Percentiles rank a stretch among this genome's conserved stretches.
These are phyloP conservation scores for Dendrocalamus sinicus DNA, from an alignment of 176 grass and related monocot genomes.

Conservation along the genomic window DNA sequence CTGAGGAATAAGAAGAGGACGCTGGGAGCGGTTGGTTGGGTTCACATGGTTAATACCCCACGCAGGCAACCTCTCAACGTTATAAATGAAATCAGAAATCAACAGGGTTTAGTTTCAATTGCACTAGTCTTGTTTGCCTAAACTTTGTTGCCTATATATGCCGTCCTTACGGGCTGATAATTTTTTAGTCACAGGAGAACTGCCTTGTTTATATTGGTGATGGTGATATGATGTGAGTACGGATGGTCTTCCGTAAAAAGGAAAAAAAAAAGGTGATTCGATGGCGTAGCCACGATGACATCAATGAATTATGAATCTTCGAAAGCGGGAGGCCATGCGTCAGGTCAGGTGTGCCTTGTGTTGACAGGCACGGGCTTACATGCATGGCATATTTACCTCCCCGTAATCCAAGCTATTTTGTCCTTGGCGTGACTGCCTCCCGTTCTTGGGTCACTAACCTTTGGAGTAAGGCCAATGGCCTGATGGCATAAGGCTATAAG, in stretches of 20 bases:
- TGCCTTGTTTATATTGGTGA: background rate
- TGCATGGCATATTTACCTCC: background rate
- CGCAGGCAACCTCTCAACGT: conserved; percentile 18
- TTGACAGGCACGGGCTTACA: background rate
- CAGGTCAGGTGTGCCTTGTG: conserved; percentile 22
- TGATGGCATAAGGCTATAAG: background rate
- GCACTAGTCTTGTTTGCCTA: background rate
- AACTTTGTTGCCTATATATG: conserved; percentile 30
- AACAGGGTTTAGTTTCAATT: conserved; percentile 32
- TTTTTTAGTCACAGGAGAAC: background rate
- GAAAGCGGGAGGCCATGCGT: background rate
- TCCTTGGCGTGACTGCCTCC: conserved; percentile 45
- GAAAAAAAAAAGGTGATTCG: background rate
- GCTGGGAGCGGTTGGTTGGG: background rate
- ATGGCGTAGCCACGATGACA: background rate
- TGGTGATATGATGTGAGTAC: background rate
- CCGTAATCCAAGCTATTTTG: conserved; percentile 9
- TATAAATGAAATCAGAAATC: conserved; percentile 27
- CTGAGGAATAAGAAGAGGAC: conserved; percentile 43
- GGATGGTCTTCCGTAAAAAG: background rate
- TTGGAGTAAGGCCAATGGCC: background rate
- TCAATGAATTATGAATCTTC: background rate
- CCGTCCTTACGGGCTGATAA: background rate
- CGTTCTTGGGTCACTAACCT: background rate
- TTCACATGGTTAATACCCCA: conserved; percentile 7